Evolutionary conservation across 768 basidiomycete species (phyloP).

Genomic region (Pleurotus eryngii): DNA sequence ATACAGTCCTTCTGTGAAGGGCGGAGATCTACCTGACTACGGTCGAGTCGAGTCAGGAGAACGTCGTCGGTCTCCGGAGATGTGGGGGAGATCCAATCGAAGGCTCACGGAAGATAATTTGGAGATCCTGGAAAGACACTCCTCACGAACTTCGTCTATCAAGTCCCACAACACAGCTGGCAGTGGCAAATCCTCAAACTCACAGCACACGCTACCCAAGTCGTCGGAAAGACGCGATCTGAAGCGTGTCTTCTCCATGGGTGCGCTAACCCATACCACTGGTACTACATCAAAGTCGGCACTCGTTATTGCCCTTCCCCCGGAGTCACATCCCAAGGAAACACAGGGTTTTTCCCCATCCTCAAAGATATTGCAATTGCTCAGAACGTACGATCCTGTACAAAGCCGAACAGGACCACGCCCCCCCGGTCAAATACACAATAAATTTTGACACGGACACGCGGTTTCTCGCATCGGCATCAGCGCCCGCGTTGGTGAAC

Average conservation of each 20-base stretch:
- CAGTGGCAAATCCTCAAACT: background rate
- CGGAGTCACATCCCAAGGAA: background rate
- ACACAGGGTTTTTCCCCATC: too few relatives aligned
- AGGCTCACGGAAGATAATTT: background rate
- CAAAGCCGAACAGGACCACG: background rate
- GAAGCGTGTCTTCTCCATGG: background rate
- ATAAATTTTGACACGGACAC: background rate
- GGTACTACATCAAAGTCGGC: background rate
- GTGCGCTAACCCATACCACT: background rate
- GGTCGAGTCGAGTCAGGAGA: background rate
- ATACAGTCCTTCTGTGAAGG: background rate
- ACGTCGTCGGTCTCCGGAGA: background rate
- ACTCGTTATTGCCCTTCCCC: background rate
- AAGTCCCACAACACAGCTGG: background rate
- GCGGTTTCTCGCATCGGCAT: background rate
- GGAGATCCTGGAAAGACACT: background rate
- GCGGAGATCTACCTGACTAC: background rate
- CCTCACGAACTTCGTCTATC: background rate
- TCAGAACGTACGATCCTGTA: background rate
- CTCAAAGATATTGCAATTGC: background rate
- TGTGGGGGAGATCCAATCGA: background rate
- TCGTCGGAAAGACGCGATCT: background rate
- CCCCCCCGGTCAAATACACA: background rate
- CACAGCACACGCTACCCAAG: background rate
- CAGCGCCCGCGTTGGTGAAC: background rate